Base-by-base conservation (phyloP, 2,329 filamentous ascomycete genomes). In the Monosporascus sp. region DNA sequence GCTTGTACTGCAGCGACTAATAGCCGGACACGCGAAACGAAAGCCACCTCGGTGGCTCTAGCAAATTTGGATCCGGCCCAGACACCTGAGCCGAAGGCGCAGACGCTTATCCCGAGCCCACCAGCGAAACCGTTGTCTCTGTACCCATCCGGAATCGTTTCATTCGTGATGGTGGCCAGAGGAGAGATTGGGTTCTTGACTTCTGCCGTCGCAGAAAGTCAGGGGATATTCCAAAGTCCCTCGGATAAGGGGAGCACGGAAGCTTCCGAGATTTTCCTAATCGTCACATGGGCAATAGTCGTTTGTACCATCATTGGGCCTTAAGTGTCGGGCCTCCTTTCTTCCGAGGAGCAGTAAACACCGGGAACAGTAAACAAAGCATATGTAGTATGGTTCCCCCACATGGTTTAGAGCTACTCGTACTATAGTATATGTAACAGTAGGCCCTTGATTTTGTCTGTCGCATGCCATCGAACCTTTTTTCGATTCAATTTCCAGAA, bases 131-230 rank as follows among this genome's bases (percentile, higher is more conserved):
- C 84, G 0, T 68, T 78, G 3, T 90, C 86, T 0, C 71, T 89
- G 1, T 86, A 90, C 56, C 87, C 88, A 0, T 78, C 84, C 0
- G 75, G 79, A 0, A 83, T 92, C 3, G 70, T 92, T 0, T 85
- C 85, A 0, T 74, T 80, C 19, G 78, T 75, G 3, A 93, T 93
- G 88, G 81, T 87, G 0, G 83, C 88, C 0, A 77, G 88, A n/a
- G 88, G 89, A 1, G 89, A 94, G 66, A 90, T 93, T 36, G 88
- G 88, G 0, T 91, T 91, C 56, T 68, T 93, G 44, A 90, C 94
- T 56, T 84, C 85, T 1, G 83, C 85, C 0, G 68, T 91, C 0
- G 86, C 86, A 0, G 78, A 89, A 61, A 77, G 72, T 46, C 72
- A 75, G 1, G 73, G 73, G 0, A 68, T 78, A 16, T 80, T 80